Base-by-base conservation (phyloP, 2,329 filamentous ascomycete species). In the Fusarium sp. region DNA sequence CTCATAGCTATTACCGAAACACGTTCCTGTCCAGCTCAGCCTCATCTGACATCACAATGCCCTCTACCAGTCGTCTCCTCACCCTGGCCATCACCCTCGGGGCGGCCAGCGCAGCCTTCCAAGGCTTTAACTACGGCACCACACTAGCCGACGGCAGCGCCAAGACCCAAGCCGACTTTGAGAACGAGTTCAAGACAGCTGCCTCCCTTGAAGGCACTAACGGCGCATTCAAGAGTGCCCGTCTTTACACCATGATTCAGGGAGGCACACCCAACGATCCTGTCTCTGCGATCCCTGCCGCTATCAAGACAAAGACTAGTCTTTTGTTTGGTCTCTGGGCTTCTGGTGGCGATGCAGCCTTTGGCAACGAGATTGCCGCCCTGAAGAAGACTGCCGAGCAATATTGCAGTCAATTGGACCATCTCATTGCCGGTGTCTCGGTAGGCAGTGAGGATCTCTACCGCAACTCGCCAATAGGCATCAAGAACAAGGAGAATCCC, bases 401-500 rank as follows among this genome's bases (percentile, higher is more conserved):
- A 79, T 95, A 95, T 81, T 94, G 94, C 67, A 83, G 85, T 11
- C 84, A 87, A 57, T 91, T 97, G 78, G 88, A 88, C 43, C 85
- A 87, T 66, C 85, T 93, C 20, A 91, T 97, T 50, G 92, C 91
- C 66, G 95, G 94, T 82, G 96, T 97, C 84, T 95, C 94, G 0
- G 91, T 97, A 63, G 95, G 95, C 72, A 93, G 89, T 75, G 95
- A 98, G 87, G 95, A 98, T 82, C 88, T 97, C 50, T 97, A 97
- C 88, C 92, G 94, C 80, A 89, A 88, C 83, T 94, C 94, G 0
- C 88, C 90, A n/a, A 92, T 88, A 11, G 94, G 93, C 66, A 88
- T 92, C 70, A 83, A 86, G 61, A 90, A 91, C 79, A 84, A 90
- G 1, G 89, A 91, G 41, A 89, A 91, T 66, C 82, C 88, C 41